Conservation (phyloP, 2,329 filamentous ascomycete genomes). For the Thelonectria rubi region DNA sequence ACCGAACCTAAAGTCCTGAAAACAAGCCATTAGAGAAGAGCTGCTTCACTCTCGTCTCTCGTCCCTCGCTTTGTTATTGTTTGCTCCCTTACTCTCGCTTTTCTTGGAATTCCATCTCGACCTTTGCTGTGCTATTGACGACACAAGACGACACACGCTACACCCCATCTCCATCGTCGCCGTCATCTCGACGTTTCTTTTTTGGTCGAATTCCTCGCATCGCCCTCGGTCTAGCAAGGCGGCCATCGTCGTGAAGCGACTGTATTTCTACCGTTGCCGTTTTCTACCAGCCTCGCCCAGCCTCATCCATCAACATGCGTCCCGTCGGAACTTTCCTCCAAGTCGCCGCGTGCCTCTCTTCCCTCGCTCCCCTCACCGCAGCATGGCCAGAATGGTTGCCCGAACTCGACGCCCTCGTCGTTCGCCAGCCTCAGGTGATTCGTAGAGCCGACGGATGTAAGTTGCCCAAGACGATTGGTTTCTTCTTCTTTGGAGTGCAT, state of each 20-base stretch:
- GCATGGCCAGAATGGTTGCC: slow-evolving; percentile 68
- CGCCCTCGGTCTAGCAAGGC: no score
- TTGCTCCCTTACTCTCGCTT: slow-evolving; percentile 4
- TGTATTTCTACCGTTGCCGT: background rate
- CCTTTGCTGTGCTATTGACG: slow-evolving; percentile 1
- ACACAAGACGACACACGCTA: background rate
- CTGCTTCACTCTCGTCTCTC: background rate
- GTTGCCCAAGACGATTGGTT: background rate
- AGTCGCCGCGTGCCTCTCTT: slow-evolving; percentile 59
- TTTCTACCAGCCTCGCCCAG: slow-evolving; percentile 5
- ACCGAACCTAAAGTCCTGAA: background rate
- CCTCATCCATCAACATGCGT: slow-evolving; percentile 55
- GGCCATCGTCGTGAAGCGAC: background rate
- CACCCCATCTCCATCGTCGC: background rate
- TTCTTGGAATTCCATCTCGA: slow-evolving; percentile 9
- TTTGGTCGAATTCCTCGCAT: no score
- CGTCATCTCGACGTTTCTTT: no score
- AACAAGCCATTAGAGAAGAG: background rate
- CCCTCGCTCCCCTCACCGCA: slow-evolving; percentile 60
- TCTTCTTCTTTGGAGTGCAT: background rate
- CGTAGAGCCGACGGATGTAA: slow-evolving; percentile 50
- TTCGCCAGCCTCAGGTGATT: slow-evolving; percentile 38
- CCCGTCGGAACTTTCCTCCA: slow-evolving; percentile 56
- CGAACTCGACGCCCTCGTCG: slow-evolving; percentile 61
- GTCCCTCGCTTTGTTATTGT: background rate